phyloP scores from a whole-genome alignment of 768 basidiomycete species.

The Daedalea quercina region DNA sequence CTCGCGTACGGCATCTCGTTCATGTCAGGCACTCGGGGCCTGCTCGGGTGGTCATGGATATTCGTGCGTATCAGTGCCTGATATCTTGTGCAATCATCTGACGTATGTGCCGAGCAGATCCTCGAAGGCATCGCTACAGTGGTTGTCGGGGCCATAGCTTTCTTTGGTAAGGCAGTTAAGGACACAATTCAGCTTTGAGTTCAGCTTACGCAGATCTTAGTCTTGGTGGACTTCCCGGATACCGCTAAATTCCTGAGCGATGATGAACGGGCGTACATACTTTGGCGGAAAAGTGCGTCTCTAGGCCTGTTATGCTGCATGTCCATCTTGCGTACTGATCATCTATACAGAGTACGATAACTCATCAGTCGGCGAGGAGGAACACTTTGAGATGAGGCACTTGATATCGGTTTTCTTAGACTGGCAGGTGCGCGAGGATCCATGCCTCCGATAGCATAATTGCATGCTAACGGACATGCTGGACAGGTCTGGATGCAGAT shows the following conservation, averaged over 20 bases:
- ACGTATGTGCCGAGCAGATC: slow-evolving; percentile 30
- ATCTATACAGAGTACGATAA: slow-evolving; percentile 41
- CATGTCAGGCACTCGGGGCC: slow-evolving; percentile 23
- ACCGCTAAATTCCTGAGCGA: slow-evolving; percentile 56
- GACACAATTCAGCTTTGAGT: background rate
- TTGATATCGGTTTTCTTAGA: slow-evolving; percentile 47
- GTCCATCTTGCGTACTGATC: background rate
- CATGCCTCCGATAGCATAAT: slow-evolving; percentile 8
- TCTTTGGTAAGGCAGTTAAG: slow-evolving; percentile 39
- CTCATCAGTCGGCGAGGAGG: slow-evolving; percentile 53
- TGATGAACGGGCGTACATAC: slow-evolving; percentile 48
- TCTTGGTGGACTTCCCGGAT: slow-evolving; percentile 54
- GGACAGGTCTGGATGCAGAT: slow-evolving; percentile 36
- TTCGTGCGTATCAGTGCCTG: slow-evolving; percentile 16
- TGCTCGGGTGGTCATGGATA: slow-evolving; percentile 28
- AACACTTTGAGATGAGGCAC: slow-evolving; percentile 49
- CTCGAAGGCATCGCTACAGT: slow-evolving; percentile 62
- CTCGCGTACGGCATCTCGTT: slow-evolving; percentile 30
- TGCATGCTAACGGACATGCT: background rate
- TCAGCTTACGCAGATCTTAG: slow-evolving; percentile 20
- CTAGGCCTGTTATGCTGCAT: background rate
- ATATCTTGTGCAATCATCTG: background rate
- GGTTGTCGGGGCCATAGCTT: slow-evolving; percentile 44
- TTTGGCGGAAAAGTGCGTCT: slow-evolving; percentile 49
- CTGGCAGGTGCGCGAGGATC: slow-evolving; percentile 47